Conservation (phyloP, 169 alveolate genomes). For the Babesia caballi region DNA sequence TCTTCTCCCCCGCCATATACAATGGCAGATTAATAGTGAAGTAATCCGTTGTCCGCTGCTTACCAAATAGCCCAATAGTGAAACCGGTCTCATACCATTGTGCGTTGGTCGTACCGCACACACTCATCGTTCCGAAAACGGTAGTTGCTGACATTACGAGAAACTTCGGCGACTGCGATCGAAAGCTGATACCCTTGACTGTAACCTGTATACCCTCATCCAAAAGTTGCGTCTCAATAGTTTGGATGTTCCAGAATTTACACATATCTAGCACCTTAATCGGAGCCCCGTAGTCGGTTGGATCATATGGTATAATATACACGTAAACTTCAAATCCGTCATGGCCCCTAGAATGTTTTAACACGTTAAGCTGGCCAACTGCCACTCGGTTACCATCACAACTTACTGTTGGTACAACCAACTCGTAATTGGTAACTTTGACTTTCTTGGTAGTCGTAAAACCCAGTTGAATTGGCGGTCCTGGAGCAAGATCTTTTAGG, state of each 20-base stretch:
- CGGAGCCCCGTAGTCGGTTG: background rate
- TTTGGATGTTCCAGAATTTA: background rate
- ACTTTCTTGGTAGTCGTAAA: too few relatives aligned
- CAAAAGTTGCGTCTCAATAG: background rate
- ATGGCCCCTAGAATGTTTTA: background rate
- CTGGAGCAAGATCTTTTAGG: background rate
- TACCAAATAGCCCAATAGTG: background rate
- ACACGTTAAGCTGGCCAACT: background rate
- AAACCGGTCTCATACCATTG: slow-evolving; percentile 16
- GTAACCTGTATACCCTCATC: background rate
- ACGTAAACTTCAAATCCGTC: background rate
- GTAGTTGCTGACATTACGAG: background rate
- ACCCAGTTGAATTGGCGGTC: background rate
- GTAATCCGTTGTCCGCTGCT: background rate
- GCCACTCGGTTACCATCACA: slow-evolving; percentile 8
- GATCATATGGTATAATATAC: background rate
- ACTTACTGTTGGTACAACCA: background rate
- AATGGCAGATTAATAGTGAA: slow-evolving; percentile 14
- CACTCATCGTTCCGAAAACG: background rate
- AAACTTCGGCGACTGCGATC: background rate
- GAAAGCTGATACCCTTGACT: background rate
- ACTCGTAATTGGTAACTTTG: background rate
- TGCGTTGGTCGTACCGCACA: slow-evolving; percentile 19
- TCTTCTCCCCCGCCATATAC: slow-evolving; percentile 5
- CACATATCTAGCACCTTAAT: background rate